Evolutionary conservation across 1,284 basidiomycete genomes (phyloP).

Genomic region (Stygiomarasmius scandens): DNA sequence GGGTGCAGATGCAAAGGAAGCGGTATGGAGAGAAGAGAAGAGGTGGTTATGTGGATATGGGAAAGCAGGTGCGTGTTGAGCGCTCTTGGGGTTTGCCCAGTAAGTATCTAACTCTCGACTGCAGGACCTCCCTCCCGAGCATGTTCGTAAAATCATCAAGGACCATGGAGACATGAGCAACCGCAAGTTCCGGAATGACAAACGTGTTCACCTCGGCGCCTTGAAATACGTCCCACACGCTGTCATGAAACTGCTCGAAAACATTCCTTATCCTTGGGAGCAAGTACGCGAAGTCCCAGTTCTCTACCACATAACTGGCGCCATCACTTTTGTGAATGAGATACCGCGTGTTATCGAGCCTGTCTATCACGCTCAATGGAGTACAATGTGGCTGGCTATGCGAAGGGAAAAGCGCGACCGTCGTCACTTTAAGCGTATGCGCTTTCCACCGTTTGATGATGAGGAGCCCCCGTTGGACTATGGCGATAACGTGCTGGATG

Average conservation of each 20-base stretch:
- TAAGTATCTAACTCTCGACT: slow-evolving; percentile 22
- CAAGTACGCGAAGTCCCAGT: slow-evolving; percentile 97
- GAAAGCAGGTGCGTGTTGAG: slow-evolving; percentile 74
- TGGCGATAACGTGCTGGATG: slow-evolving; percentile 97
- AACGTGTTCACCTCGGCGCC: slow-evolving; percentile 97
- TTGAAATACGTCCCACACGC: slow-evolving; percentile 99
- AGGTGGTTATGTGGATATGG: slow-evolving; percentile 89
- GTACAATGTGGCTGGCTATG: slow-evolving; percentile 99
- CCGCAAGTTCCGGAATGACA: slow-evolving; percentile 97
- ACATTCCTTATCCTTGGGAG: slow-evolving; percentile 99
- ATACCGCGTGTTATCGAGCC: slow-evolving; percentile 96
- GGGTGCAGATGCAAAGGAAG: slow-evolving; percentile 91
- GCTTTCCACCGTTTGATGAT: slow-evolving; percentile 99
- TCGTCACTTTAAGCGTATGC: slow-evolving; percentile 99
- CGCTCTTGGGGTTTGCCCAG: slow-evolving; percentile 13
- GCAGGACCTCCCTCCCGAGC: slow-evolving; percentile 88
- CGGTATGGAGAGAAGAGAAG: slow-evolving; percentile 89
- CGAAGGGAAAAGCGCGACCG: slow-evolving; percentile 98
- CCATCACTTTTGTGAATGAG: slow-evolving; percentile 99
- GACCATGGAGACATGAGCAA: slow-evolving; percentile 98
- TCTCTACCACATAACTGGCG: slow-evolving; percentile 98
- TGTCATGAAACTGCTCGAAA: slow-evolving; percentile 98
- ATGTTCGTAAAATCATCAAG: slow-evolving; percentile 97
- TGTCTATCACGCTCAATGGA: slow-evolving; percentile 99
- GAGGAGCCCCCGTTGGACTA: slow-evolving; percentile 99